These are phyloP conservation scores for Hypoxylon lenormandii DNA, from an alignment of 495 filamentous ascomycete species.

Conservation along the genomic window DNA sequence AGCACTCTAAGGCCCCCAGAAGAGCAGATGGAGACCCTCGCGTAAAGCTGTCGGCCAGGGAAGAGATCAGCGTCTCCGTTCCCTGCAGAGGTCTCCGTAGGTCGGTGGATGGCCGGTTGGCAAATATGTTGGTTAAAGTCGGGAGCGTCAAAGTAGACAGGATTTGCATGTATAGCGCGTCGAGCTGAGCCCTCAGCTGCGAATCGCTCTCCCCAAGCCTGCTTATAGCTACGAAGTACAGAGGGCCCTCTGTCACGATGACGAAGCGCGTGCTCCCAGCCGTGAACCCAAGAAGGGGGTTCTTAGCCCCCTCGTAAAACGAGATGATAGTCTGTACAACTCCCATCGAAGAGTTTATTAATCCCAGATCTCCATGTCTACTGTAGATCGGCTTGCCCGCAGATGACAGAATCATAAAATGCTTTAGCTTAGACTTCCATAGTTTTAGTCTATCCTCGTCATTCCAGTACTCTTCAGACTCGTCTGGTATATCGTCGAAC, in stretches of 20 bases:
- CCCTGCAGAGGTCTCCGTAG: slow-evolving; percentile 91
- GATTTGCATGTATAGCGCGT: slow-evolving; percentile 97
- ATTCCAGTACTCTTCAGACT: slow-evolving; percentile 68
- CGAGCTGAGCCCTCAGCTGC: slow-evolving; percentile 87
- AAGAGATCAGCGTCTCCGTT: slow-evolving; percentile 89
- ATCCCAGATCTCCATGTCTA: slow-evolving; percentile 85
- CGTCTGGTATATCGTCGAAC: slow-evolving; percentile 79
- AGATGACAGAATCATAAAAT: slow-evolving; percentile 94
- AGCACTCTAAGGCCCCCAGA: slow-evolving; percentile 88
- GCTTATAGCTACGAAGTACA: slow-evolving; percentile 94
- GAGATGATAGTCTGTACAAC: slow-evolving; percentile 97
- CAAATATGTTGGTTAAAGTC: slow-evolving; percentile 87
- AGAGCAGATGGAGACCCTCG: slow-evolving; percentile 89
- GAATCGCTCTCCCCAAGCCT: slow-evolving; percentile 87
- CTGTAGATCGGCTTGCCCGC: slow-evolving; percentile 99
- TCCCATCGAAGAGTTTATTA: slow-evolving; percentile 94
- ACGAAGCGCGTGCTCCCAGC: slow-evolving; percentile 87
- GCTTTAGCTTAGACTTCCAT: slow-evolving; percentile 91
- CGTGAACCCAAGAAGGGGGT: slow-evolving; percentile 81
- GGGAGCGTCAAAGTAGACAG: slow-evolving; percentile 93
- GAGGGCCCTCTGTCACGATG: slow-evolving; percentile 80
- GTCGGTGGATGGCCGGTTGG: slow-evolving; percentile 88
- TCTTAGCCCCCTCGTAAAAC: slow-evolving; percentile 84
- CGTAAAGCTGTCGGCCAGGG: slow-evolving; percentile 92
- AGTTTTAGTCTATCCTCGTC: slow-evolving; percentile 73